Percentiles rank a stretch among this genome's conserved stretches.
Conservation (phyloP, 169 alveolate genomes). For the Plasmodium ovale region DNA sequence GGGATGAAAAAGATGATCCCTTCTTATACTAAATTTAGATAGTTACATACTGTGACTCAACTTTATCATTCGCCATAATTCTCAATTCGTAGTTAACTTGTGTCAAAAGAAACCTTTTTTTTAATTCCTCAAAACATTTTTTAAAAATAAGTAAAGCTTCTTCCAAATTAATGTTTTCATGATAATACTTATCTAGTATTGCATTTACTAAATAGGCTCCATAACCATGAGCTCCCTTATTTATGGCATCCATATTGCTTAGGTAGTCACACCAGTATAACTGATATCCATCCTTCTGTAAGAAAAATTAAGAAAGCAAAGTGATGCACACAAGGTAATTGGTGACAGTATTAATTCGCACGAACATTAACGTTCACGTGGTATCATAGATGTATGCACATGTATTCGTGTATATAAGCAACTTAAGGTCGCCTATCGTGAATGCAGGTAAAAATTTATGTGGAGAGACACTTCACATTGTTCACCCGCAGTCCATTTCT, state of each 20-base stretch:
- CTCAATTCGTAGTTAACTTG: conserved; percentile 85
- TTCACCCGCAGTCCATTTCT: no score
- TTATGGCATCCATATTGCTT: conserved; percentile 88
- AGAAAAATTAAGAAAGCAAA: neutral
- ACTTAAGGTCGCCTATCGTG: no score
- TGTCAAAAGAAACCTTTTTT: conserved; percentile 89
- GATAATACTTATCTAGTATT: conserved; percentile 91
- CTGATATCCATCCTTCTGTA: conserved; percentile 89
- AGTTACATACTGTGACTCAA: conserved; percentile 78
- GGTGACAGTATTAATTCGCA: neutral
- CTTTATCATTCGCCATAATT: conserved; percentile 80
- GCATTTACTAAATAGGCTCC: conserved; percentile 92
- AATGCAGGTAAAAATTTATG: no score
- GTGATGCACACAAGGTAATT: neutral
- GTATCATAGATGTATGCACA: neutral
- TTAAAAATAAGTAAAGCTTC: conserved; percentile 89
- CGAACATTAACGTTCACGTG: neutral
- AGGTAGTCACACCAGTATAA: conserved; percentile 93
- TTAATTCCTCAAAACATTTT: conserved; percentile 90
- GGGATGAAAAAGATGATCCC: neutral
- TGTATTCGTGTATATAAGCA: neutral
- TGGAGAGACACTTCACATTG: no score
- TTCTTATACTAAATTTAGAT: conserved; percentile 10
- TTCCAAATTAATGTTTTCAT: conserved; percentile 86
- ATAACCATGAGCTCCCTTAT: conserved; percentile 94